Base-by-base conservation (phyloP, 2,329 filamentous ascomycete genomes). In the Domatiomyces globalis region DNA sequence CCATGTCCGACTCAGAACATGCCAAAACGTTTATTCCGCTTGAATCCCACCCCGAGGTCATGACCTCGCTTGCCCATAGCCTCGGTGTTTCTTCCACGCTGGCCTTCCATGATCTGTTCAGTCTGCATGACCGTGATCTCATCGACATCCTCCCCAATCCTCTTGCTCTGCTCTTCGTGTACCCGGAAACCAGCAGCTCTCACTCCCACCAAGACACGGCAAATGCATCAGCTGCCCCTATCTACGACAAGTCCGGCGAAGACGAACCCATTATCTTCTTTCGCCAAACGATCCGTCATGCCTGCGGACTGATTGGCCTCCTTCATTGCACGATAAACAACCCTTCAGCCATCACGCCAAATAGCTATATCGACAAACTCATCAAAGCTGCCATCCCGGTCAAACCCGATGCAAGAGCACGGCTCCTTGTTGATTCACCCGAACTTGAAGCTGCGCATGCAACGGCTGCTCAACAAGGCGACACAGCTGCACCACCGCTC, bases 291-390 rank as follows among this genome's bases (percentile, higher is more conserved):
- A 79, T 80, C 51, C 69, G 36, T 15, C 68, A 80, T 58, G 74
- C 76, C 0, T 81, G 78, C 58, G 78, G 78, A 0, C 66, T 75
- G n/a, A 79, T 80, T 54, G 76, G 73, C 1, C 62, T 80, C 1
- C 63, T 80, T 2, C 78, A 81, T 60, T 69, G 69, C 53, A 58
- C 79, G 19, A 43, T 7, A 19, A 43, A 43, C 39, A n/a, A 43
- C 17, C 44, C 19, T 22, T 17, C 44, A 17, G 12, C 8, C 44
- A 10, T 15, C 19, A 46, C 44, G 5, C 63, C 68, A 0, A 70
- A 62, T 2, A 74, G 72, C 1, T 62, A 65, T 1, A 62, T 79
- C 2, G 71, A 69, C n/a, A 60, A 60, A 12, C 65, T 80, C 3
- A 61, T 70, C n/a, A 61, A 67, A 15, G 60, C 66, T 4, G 70